Evolutionary conservation across 2,329 filamentous ascomycete genomes (phyloP).

Genomic region (Aspergillus candidus): DNA sequence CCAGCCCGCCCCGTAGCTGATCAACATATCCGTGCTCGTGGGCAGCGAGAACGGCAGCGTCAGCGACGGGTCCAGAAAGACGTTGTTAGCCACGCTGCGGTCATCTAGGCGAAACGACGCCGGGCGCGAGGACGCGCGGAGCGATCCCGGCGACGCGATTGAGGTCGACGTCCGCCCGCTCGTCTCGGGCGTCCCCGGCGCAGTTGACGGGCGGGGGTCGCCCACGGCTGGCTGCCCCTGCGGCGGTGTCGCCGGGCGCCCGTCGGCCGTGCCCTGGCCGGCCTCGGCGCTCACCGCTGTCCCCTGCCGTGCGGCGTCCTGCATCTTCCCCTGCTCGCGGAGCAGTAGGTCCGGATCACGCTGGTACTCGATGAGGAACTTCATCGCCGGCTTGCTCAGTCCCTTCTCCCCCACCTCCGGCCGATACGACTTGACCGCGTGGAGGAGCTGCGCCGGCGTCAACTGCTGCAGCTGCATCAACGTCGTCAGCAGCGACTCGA

Average conservation of each 20-base stretch:
- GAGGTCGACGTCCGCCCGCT: constrained; percentile 9
- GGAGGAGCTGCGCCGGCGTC: constrained; percentile 81
- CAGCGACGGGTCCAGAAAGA: constrained; percentile 80
- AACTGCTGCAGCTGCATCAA: constrained; percentile 81
- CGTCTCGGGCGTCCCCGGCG: constrained; percentile 17
- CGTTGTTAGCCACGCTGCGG: constrained; percentile 22
- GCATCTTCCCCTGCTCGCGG: constrained; percentile 29
- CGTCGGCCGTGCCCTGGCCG: constrained; percentile 6
- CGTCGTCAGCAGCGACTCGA: constrained; percentile 81
- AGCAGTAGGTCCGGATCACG: constrained; percentile 60
- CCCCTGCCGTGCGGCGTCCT: constrained; percentile 17
- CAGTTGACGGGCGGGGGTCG: constrained; percentile 5
- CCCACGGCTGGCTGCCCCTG: constrained; percentile 11
- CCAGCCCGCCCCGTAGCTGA: constrained; percentile 90
- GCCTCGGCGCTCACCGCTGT: constrained; percentile 1
- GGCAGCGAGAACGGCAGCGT: constrained; percentile 95
- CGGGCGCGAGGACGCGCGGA: constrained; percentile 20
- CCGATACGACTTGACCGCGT: constrained; percentile 86
- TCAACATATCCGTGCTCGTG: constrained; percentile 93
- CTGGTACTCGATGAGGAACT: constrained; percentile 75
- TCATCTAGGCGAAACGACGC: constrained; percentile 18
- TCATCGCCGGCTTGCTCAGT: constrained; percentile 78
- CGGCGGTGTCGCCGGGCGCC: constrained; percentile 26
- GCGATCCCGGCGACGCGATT: constrained; percentile 19
- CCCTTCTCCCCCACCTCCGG: constrained; percentile 93